Conservation (phyloP, 2,329 filamentous ascomycete species). For the Fusarium tjaetaba region DNA sequence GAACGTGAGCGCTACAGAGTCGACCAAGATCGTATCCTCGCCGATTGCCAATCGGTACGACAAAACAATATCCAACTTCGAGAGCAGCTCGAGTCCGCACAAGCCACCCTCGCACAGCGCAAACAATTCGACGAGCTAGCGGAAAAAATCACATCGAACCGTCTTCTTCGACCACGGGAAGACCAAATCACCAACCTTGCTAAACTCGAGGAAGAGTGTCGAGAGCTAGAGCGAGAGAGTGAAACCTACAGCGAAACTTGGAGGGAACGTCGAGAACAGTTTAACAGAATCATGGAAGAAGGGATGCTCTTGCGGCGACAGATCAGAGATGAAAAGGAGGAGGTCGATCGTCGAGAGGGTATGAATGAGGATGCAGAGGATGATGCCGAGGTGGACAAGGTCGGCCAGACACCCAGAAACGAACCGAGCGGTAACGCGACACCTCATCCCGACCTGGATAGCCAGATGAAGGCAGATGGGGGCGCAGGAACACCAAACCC, state of each 20-base stretch:
- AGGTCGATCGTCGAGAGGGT: constrained; percentile 87
- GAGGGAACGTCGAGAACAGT: constrained; percentile 86
- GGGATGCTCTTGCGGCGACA: constrained; percentile 85
- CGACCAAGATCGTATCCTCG: constrained; percentile 81
- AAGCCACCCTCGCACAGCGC: constrained; percentile 77
- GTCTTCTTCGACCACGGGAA: constrained; percentile 81
- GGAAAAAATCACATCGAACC: constrained; percentile 85
- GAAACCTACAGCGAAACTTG: constrained; percentile 83
- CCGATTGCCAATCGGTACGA: constrained; percentile 80
- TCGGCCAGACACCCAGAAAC: constrained; percentile 61
- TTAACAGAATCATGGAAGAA: constrained; percentile 88
- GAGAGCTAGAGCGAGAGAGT: constrained; percentile 85
- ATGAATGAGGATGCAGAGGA: constrained; percentile 77
- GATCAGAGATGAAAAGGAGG: constrained; percentile 95
- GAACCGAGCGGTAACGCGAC: constrained; percentile 63
- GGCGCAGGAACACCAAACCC: constrained; percentile 44
- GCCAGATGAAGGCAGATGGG: constrained; percentile 43
- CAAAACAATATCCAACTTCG: constrained; percentile 78
- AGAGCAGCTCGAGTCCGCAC: constrained; percentile 79
- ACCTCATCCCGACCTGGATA: constrained; percentile 58
- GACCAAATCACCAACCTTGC: constrained; percentile 81
- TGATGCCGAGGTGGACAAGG: constrained; percentile 58
- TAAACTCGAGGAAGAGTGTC: constrained; percentile 89
- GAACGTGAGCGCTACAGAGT: constrained; percentile 86
- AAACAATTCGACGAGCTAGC: constrained; percentile 90